Base-by-base conservation (phyloP, 345 rosid species). In the Corchorus capsularis region DNA sequence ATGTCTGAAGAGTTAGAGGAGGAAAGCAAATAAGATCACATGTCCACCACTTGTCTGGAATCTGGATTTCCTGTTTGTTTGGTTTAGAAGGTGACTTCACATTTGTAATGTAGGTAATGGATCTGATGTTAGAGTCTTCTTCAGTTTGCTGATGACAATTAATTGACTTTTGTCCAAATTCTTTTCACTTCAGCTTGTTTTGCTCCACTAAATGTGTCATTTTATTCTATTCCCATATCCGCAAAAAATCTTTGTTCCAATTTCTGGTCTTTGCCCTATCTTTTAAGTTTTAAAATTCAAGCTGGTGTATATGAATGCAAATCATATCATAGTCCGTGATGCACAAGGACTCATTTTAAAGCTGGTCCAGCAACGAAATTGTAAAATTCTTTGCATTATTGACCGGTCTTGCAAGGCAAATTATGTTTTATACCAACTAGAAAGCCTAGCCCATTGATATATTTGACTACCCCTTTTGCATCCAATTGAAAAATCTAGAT, bases 301-400 rank as follows among this genome's bases (percentile, higher is more conserved):
- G 1, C 43, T 39, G 43, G 43, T 56, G 19, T 70, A 14, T 70
- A 63, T 72, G 67, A 78, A 45, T 37, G 8, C 12, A 45, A 65
- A 46, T 71, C 41, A 45, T 67, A 46, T 71, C 41, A 45, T 67
- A 16, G 17, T 75, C 45, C 67, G 11, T 16, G 60, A 73, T 9
- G 39, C 45, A 41, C 47, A 14, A n/a, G 52, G 47, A 67, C 57
- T 63, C 57, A 27, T 73, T 47, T 8, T 7, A 22, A 11, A 22
- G 27, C 46, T 22, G 59, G 75, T 63, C 41, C 57, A 47, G 39
- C 47, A 34, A 8, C 19, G 27, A 59, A 47, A 11, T 16, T 49
- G 62, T 41, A 64, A 27, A 37, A 11, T 8, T n/a, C 50, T 50
- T 45, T 8, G 14, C 55, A 0, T 35, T 46, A 6, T 27, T 50